A percentile compares a stretch with the other conserved stretches of the same genome.
Conservation (phyloP, 768 basidiomycete genomes). For the Terana coerulea region DNA sequence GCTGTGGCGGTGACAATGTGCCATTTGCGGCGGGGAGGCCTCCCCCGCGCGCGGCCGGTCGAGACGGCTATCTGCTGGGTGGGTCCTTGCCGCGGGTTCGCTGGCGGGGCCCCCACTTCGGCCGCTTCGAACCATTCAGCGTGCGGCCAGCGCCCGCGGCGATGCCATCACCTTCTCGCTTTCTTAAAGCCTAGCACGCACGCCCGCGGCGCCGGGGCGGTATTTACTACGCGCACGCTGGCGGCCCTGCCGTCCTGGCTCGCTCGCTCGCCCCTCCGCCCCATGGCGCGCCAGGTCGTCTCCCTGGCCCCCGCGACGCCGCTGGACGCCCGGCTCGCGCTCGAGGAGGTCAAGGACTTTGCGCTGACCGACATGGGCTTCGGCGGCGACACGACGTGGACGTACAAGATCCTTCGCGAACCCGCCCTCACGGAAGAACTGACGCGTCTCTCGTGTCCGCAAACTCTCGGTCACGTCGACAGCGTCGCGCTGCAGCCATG, state of each 20-base stretch:
- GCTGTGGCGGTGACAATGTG: background rate
- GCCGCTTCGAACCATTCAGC: constrained; percentile 1
- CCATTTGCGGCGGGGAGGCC: background rate
- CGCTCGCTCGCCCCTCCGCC: background rate
- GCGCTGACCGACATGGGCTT: constrained; percentile 50
- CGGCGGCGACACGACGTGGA: constrained; percentile 48
- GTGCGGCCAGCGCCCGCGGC: background rate
- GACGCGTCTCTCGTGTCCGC: constrained; percentile 33
- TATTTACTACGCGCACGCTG: background rate
- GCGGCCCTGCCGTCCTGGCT: background rate
- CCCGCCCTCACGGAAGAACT: constrained; percentile 37
- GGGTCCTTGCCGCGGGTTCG: background rate
- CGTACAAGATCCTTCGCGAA: constrained; percentile 46
- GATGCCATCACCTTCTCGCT: constrained; percentile 8
- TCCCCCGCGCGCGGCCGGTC: background rate
- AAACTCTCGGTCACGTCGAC: constrained; percentile 31
- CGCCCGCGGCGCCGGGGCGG: constrained; percentile 2
- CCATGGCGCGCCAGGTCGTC: constrained; percentile 31
- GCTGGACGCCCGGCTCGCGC: constrained; percentile 43
- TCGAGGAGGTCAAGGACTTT: constrained; percentile 53
- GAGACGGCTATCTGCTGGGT: background rate
- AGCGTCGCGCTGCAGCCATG: constrained; percentile 44
- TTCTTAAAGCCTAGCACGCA: background rate
- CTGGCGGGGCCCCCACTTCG: background rate
- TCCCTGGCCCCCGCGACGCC: constrained; percentile 42